phyloP scores from a whole-genome alignment of 768 basidiomycete species.

The Saitozyma sp. region DNA sequence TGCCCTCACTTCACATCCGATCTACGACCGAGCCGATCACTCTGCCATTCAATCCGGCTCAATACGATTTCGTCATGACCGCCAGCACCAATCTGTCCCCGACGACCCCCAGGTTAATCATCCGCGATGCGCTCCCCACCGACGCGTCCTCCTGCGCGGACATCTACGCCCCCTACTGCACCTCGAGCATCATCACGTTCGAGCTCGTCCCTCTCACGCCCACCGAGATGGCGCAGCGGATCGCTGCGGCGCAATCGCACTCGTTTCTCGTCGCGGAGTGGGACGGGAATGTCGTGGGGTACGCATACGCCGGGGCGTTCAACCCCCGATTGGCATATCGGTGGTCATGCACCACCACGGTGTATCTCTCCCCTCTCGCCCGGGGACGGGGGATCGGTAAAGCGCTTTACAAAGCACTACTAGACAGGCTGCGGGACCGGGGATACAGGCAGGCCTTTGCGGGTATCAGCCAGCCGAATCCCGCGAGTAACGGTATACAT shows the following conservation, averaged over 20 bases:
- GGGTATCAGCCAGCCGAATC: background rate
- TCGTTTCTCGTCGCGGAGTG: background rate
- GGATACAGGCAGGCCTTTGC: conserved; percentile 2
- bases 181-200: background rate
- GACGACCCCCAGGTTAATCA: background rate
- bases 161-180: background rate
- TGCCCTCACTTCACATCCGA: too few relatives aligned
- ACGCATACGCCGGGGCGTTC: background rate
- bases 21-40: too few relatives aligned
- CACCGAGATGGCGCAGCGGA: background rate
- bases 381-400: background rate
- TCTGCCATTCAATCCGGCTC: too few relatives aligned
- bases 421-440: background rate
- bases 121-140: background rate
- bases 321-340: background rate
- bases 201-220: background rate
- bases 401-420: background rate
- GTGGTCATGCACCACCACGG: background rate
- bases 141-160: background rate
- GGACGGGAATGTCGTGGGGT: background rate
- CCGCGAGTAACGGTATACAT: background rate
- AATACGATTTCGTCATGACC: too few relatives aligned
- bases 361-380: background rate
- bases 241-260: background rate
- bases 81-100: too few relatives aligned